These are phyloP conservation scores for Capsicum rhomboideum DNA, from an alignment of 257 asterid genomes.

Conservation along the genomic window DNA sequence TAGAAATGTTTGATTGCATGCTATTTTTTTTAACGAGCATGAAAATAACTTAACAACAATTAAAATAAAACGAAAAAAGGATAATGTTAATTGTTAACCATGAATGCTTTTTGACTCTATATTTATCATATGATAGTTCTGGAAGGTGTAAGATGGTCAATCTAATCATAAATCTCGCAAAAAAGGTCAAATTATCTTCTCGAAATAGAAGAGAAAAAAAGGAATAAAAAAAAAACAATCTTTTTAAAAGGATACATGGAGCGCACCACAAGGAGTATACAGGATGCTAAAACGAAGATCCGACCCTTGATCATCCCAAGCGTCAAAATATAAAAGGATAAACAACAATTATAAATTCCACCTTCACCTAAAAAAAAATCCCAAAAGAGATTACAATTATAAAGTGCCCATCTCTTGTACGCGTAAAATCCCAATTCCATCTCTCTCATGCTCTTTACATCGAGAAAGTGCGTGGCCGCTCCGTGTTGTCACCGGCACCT, in stretches of 20 bases:
- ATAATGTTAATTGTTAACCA: not conserved
- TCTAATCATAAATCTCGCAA: not conserved
- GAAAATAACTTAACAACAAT: too few species aligned
- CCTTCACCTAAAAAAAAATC: not conserved
- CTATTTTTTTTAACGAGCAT: too few species aligned
- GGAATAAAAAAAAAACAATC: too few species aligned
- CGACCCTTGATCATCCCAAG: conserved; percentile 2
- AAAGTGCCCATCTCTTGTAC: not conserved
- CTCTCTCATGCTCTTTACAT: not conserved
- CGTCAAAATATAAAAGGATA: not conserved
- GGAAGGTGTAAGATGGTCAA: not conserved
- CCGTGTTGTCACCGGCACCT: not conserved
- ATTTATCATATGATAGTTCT: not conserved
- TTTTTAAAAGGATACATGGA: not conserved
- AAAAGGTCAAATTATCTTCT: too few species aligned
- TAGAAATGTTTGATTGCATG: too few species aligned
- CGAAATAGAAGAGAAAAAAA: too few species aligned
- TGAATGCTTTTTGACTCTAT: not conserved
- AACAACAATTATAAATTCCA: not conserved
- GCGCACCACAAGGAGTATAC: not conserved
- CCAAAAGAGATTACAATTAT: not conserved
- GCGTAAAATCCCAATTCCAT: not conserved
- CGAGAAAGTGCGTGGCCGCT: not conserved
- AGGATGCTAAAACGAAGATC: not conserved
- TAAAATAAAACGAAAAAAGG: not conserved